Evolutionary conservation across 2,329 filamentous ascomycete genomes (phyloP).

Genomic region (Elsinoe necatrix): DNA sequence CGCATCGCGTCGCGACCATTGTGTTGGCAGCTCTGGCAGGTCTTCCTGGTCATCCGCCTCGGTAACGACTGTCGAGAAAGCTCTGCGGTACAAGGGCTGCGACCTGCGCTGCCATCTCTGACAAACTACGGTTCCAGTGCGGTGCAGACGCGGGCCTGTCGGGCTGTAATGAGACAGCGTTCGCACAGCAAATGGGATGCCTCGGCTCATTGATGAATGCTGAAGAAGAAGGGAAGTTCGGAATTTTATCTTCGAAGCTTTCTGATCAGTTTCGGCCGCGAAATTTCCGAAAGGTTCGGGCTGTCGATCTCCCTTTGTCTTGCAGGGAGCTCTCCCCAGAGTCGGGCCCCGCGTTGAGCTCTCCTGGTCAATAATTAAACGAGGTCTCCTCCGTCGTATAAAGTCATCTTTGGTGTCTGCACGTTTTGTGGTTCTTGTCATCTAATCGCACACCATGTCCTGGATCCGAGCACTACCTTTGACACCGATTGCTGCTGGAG

Average conservation of each 20-base stretch:
- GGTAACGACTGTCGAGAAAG: constrained; percentile 2
- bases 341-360: neutral
- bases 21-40: neutral
- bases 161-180: neutral
- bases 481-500: constrained; percentile 19
- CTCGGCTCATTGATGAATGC: constrained; percentile 7
- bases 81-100: neutral
- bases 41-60: constrained; percentile 9
- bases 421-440: neutral
- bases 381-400: neutral
- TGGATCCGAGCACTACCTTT: constrained; percentile 18
- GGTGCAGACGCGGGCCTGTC: neutral
- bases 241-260: neutral
- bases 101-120: neutral
- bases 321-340: constrained; percentile 8
- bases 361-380: neutral
- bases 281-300: constrained; percentile 4
- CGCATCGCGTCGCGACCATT: constrained; percentile 6
- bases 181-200: neutral
- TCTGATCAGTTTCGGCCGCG: neutral
- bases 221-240: constrained; percentile 3
- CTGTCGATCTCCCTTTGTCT: neutral
- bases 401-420: neutral
- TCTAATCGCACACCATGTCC: constrained; percentile 23
- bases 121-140: neutral